Conservation (phyloP, 495 filamentous ascomycete species). For the Aspergillus bridgeri region DNA sequence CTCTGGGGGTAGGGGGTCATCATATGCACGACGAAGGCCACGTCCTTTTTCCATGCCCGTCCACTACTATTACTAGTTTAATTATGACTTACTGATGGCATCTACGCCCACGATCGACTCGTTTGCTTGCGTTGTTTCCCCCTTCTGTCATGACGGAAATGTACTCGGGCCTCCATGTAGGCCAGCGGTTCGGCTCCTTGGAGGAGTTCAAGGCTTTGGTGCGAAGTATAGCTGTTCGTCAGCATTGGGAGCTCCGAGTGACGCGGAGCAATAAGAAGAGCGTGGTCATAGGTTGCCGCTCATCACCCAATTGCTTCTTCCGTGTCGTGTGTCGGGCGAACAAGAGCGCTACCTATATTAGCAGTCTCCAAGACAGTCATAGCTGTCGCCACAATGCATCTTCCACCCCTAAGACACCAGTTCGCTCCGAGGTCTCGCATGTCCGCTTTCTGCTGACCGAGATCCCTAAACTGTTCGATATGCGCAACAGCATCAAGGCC, state of each 20-base stretch:
- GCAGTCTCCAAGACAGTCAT: slow-evolving; percentile 44
- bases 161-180: slow-evolving; percentile 44
- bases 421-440: slow-evolving; percentile 47
- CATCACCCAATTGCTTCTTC: slow-evolving; percentile 41
- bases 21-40: neutral
- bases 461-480: slow-evolving; percentile 47
- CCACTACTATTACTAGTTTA: neutral
- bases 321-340: slow-evolving; percentile 47
- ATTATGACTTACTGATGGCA: slow-evolving; percentile 10
- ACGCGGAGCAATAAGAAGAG: slow-evolving; percentile 48
- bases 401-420: slow-evolving; percentile 34
- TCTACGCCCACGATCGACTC: slow-evolving; percentile 16
- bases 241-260: slow-evolving; percentile 48
- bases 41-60: neutral
- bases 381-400: slow-evolving; percentile 37
- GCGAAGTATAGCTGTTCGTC: slow-evolving; percentile 44
- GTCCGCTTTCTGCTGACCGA: slow-evolving; percentile 43
- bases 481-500: slow-evolving; percentile 37
- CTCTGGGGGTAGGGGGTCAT: neutral
- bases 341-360: slow-evolving; percentile 47
- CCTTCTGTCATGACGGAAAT: slow-evolving; percentile 39
- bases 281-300: slow-evolving; percentile 45
- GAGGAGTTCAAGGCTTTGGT: slow-evolving; percentile 44
- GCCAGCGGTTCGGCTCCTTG: slow-evolving; percentile 42
- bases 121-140: slow-evolving; percentile 9